Base-by-base conservation (phyloP, 2,329 filamentous ascomycete genomes). In the Colletotrichum cuscutae region DNA sequence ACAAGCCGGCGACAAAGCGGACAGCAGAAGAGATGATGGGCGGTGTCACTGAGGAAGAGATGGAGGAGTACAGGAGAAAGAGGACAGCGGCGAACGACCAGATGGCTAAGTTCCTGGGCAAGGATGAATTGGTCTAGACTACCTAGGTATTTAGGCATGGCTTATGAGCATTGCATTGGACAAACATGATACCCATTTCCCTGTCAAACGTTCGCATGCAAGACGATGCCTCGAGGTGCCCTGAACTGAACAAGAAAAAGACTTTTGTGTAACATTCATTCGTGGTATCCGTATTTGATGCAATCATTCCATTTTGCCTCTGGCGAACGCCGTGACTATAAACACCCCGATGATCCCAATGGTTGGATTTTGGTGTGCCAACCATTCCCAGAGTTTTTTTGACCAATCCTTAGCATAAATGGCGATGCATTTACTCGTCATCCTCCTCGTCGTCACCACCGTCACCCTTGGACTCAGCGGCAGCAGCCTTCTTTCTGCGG, bases 401-500 rank as follows among this genome's bases (percentile, higher is more conserved):
- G 72, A 72, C 72, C 74, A 52, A 65, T 74, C 57, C 65, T 72
- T 70, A 68, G 62, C 73, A 67, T 68, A 71, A 73, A 71, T 58
- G 74, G 70, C 57, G 72, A 79, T 80, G 78, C 79, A 82, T 89
- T 84, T 90, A 90, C 84, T 90, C 88, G 80, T 97, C 95, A 81
- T 97, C 95, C 85, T 97, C 96, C 82, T 94, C 95, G 80, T 93
- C 95, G 79, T 91, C 96, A 73, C 87, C 94, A 75, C 89, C 94
- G 79, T 92, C 94, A 84, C 91, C 93, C 86, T 92, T 93, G 42
- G 42, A 49, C 89, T 97, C 95, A 76, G 95, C 95, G 80, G 97
- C 94, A 90, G 95, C 96, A 86, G 95, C 94, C 95, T 98, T 99
- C 97, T 98, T 99, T 92, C 97, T 97, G 88, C 95, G 93, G 84